Evolutionary conservation across 495 filamentous ascomycete species (phyloP).

Genomic region (Bathelium albidoporum): DNA sequence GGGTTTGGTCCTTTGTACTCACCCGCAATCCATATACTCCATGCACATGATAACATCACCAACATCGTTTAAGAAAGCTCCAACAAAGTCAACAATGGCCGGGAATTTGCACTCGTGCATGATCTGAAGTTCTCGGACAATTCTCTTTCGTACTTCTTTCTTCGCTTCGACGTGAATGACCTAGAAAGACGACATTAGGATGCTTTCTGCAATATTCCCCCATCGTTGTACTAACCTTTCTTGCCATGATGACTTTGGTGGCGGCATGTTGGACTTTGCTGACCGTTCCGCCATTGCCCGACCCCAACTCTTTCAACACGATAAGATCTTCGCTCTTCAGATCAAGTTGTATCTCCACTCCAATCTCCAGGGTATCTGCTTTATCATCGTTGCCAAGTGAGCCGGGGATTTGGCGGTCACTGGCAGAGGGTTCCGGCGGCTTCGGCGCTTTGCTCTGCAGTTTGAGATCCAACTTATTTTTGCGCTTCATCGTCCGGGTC

Average conservation of each 20-base stretch:
- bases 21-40: slow-evolving; percentile 99
- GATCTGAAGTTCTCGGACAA: slow-evolving; percentile 90
- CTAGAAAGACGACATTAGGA: slow-evolving; percentile 34
- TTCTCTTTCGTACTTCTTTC: slow-evolving; percentile 89
- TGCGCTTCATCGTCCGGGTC: slow-evolving; percentile 87
- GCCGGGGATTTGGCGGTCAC: slow-evolving; percentile 49
- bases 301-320: slow-evolving; percentile 85
- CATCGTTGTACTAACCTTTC: slow-evolving; percentile 57
- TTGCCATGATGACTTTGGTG: slow-evolving; percentile 91
- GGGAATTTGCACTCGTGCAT: slow-evolving; percentile 97
- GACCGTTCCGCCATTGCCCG: slow-evolving; percentile 94
- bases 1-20: slow-evolving; percentile 19
- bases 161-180: slow-evolving; percentile 98
- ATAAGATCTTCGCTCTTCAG: slow-evolving; percentile 85
- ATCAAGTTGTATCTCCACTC: slow-evolving; percentile 90
- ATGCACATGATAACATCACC: slow-evolving; percentile 98
- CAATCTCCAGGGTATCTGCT: slow-evolving; percentile 82
- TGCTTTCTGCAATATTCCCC: not conserved
- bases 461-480: slow-evolving; percentile 93
- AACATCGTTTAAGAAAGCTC: slow-evolving; percentile 88
- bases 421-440: slow-evolving; percentile 44
- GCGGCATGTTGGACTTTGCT: slow-evolving; percentile 95
- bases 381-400: slow-evolving; percentile 53
- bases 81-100: slow-evolving; percentile 94
- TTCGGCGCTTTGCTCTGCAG: slow-evolving; percentile 59